These are phyloP conservation scores for Phytophthora melonis DNA, from an alignment of 352 stramenopile species.

Conservation along the genomic window DNA sequence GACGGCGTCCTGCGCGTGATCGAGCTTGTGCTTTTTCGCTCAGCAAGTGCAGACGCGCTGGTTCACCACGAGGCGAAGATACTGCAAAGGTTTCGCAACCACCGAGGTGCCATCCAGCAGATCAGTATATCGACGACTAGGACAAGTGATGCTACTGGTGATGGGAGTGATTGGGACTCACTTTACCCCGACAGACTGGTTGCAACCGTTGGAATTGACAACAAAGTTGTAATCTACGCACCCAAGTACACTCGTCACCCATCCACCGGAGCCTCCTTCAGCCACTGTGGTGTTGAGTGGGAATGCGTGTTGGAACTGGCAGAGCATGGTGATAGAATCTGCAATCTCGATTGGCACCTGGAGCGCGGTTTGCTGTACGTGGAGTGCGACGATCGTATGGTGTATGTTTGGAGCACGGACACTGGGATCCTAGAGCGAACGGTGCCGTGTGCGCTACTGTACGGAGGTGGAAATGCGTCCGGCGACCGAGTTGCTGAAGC, in stretches of 20 bases:
- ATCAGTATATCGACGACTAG: conserved; percentile 65
- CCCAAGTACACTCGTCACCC: conserved; percentile 64
- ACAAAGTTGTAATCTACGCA: conserved; percentile 68
- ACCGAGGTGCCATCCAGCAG: conserved; percentile 69
- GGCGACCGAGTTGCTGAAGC: conserved; percentile 13
- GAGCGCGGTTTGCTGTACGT: conserved; percentile 67
- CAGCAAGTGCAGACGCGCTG: conserved; percentile 17
- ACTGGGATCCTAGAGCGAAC: conserved; percentile 81
- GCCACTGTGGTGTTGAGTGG: conserved; percentile 52
- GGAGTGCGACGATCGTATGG: conserved; percentile 78
- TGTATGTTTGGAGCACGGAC: conserved; percentile 83
- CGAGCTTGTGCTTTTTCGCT: conserved; percentile 52
- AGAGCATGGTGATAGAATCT: conserved; percentile 68
- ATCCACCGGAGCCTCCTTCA: conserved; percentile 7
- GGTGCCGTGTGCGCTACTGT: conserved; percentile 62
- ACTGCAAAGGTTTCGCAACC: conserved; percentile 68
- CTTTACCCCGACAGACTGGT: conserved; percentile 66
- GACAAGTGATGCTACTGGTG: conserved; percentile 6
- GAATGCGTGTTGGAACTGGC: conserved; percentile 69
- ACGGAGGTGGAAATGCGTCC: conserved; percentile 51
- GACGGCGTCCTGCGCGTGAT: conserved; percentile 69
- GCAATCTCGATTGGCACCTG: conserved; percentile 66
- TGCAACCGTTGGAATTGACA: conserved; percentile 68
- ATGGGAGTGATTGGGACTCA: conserved; percentile 23
- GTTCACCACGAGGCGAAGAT: conserved; percentile 53